phyloP scores from a whole-genome alignment of 164 flowering plant genomes.

The Vitis amurensis region DNA sequence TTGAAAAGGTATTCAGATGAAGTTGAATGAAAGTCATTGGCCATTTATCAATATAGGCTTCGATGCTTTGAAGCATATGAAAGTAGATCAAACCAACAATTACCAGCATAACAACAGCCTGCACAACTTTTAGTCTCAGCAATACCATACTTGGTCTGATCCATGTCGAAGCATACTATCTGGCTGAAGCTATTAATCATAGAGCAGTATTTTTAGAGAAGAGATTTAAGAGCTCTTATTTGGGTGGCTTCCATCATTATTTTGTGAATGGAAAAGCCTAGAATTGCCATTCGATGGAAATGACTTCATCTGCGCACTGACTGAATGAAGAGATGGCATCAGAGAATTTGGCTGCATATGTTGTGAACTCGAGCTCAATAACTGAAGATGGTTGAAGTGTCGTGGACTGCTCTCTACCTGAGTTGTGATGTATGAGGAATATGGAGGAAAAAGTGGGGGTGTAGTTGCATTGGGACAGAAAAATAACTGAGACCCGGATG shows the following conservation, averaged over 20 bases:
- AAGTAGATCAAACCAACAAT: too few relatives aligned
- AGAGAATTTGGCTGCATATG: conserved; percentile 14
- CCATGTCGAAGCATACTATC: too few relatives aligned
- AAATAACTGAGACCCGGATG: conserved; percentile 26
- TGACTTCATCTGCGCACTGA: conserved; percentile 5
- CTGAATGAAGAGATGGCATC: conserved; percentile 4
- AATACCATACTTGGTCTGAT: too few relatives aligned
- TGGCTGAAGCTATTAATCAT: too few relatives aligned
- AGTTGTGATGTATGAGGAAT: conserved; percentile 19
- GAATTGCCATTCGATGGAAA: conserved; percentile 14
- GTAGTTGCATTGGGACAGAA: conserved; percentile 24
- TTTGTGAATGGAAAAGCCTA: conserved; percentile 9
- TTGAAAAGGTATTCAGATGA: too few relatives aligned
- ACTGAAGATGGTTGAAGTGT: conserved; percentile 27
- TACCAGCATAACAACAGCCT: too few relatives aligned
- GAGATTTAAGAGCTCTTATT: conserved; percentile 4
- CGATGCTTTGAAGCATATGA: too few relatives aligned
- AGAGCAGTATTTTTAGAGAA: too few relatives aligned
- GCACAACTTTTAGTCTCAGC: too few relatives aligned
- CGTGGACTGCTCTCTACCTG: conserved; percentile 18
- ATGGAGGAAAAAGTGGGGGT: conserved; percentile 23
- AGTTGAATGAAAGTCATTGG: too few relatives aligned
- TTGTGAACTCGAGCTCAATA: conserved; percentile 19
- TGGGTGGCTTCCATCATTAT: neutral
- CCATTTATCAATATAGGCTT: too few relatives aligned